These are phyloP conservation scores for Erodium moschatum DNA, from an alignment of 441 rosid genomes.

Conservation along the genomic window DNA sequence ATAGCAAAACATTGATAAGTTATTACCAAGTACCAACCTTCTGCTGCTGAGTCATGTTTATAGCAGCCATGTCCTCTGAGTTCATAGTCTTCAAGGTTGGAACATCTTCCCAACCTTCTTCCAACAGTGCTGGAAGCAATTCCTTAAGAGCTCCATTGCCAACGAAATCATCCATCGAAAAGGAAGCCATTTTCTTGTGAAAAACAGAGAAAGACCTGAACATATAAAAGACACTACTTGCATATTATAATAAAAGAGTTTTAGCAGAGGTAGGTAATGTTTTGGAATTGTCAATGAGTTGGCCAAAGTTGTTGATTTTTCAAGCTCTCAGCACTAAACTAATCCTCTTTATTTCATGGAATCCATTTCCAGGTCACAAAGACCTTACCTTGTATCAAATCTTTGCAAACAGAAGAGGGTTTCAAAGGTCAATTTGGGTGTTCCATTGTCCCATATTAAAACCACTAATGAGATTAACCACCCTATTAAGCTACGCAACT, in stretches of 20 bases:
- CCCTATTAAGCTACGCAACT: not conserved
- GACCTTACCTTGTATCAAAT: not conserved
- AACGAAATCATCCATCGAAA: conserved; percentile 50
- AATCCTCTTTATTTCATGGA: not conserved
- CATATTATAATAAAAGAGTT: not conserved
- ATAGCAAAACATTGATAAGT: too few species aligned
- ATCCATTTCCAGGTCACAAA: not conserved
- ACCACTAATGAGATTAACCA: not conserved
- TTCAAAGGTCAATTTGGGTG: not conserved
- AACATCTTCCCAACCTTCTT: conserved; percentile 73
- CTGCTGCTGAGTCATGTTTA: conserved; percentile 47
- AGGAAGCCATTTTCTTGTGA: conserved; percentile 45
- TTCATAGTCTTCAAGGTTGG: conserved; percentile 64
- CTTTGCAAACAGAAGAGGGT: not conserved
- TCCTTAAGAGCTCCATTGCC: conserved; percentile 44
- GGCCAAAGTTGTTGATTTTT: not conserved
- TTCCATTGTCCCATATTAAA: not conserved
- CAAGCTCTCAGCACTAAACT: not conserved
- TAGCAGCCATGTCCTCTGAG: conserved; percentile 44
- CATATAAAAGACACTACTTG: conserved; percentile 8
- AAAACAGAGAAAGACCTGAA: conserved; percentile 7
- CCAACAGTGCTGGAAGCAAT: conserved; percentile 45
- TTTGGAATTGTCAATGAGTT: conserved; percentile 5
- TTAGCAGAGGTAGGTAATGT: not conserved
- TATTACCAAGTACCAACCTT: conserved; percentile 19